These are phyloP conservation scores for Candolleomyces aberdarensis DNA, from an alignment of 768 basidiomycete species.

Conservation along the genomic window DNA sequence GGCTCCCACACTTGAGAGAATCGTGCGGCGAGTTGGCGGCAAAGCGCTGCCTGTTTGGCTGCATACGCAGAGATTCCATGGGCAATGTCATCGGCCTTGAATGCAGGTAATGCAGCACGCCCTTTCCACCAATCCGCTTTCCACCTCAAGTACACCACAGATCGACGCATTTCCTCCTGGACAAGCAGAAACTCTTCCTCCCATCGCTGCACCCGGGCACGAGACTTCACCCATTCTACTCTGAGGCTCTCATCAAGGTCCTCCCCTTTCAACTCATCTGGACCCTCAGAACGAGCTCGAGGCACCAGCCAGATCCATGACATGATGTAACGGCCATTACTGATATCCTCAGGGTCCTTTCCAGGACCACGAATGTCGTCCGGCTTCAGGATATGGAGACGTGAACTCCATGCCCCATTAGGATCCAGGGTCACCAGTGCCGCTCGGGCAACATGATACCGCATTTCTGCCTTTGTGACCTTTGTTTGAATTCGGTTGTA, in stretches of 20 bases:
- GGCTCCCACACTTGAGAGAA: neutral
- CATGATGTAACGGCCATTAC: neutral
- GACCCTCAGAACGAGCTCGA: too few relatives aligned
- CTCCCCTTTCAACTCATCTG: neutral
- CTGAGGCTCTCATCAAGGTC: neutral
- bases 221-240: constrained; percentile 13
- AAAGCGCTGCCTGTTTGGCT: neutral
- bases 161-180: constrained; percentile 19
- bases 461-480: neutral
- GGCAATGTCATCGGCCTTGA: neutral
- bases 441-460: neutral
- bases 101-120: neutral
- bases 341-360: neutral
- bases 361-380: neutral
- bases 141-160: neutral
- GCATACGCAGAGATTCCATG: neutral
- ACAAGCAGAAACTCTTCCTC: constrained; percentile 13
- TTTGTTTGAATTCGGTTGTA: neutral
- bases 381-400: neutral
- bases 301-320: neutral
- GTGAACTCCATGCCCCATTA: neutral
- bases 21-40: neutral
- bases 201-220: constrained; percentile 11
- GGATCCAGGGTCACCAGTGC: neutral
- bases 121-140: neutral